Conservation (phyloP, 1,284 basidiomycete genomes). For the Apiotrichum brassicae region DNA sequence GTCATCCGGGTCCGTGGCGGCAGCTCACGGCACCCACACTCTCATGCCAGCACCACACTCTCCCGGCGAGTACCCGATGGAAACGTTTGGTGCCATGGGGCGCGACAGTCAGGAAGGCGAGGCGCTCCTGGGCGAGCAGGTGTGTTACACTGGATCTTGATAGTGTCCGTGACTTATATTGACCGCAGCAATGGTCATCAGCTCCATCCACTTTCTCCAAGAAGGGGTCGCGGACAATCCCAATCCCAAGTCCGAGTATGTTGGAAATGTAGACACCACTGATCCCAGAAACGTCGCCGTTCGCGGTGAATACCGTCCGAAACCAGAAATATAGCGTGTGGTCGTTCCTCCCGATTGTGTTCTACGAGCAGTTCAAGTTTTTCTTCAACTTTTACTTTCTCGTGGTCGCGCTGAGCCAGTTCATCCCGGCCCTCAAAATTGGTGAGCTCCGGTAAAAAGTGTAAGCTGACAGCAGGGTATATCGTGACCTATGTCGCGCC, state of each 20-base stretch:
- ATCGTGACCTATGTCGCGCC: conserved; percentile 95
- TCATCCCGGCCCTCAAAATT: conserved; percentile 92
- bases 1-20: not conserved
- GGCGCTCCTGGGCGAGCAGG: not conserved
- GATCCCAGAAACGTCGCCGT: conserved; percentile 31
- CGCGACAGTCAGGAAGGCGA: not conserved
- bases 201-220: not conserved
- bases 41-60: conserved; percentile 3
- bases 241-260: not conserved
- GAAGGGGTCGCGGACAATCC: not conserved
- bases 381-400: conserved; percentile 99
- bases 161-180: not conserved
- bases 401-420: conserved; percentile 91
- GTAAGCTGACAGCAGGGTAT: conserved; percentile 56
- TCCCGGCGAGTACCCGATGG: conserved; percentile 2
- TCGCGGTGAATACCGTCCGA: conserved; percentile 73
- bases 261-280: not conserved
- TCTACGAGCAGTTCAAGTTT: conserved; percentile 99
- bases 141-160: not conserved
- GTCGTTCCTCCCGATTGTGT: conserved; percentile 90
- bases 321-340: conserved; percentile 97
- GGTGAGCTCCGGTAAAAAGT: conserved; percentile 51
- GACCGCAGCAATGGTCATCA: too few relatives aligned
- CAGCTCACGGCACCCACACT: not conserved
- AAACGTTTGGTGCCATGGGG: not conserved